phyloP scores from a whole-genome alignment of 2,329 filamentous ascomycete species.

The Monosporascus sp. region DNA sequence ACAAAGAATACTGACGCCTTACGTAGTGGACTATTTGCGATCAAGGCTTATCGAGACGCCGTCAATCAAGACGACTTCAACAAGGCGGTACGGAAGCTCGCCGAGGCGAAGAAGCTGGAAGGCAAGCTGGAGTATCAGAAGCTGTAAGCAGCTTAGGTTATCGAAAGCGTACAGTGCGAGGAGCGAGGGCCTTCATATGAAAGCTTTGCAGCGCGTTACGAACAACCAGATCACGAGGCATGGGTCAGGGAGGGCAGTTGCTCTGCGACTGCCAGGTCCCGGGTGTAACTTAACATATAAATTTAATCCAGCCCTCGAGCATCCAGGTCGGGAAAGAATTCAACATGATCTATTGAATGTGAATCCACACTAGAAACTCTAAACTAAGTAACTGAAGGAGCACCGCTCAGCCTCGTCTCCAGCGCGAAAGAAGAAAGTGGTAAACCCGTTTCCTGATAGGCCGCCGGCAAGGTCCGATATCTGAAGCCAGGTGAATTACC shows the following conservation, averaged over 20 bases:
- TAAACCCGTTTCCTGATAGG: neutral
- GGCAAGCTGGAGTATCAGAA: slow-evolving; percentile 98
- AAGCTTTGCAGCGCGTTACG: neutral
- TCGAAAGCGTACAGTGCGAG: neutral
- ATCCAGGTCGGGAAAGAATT: neutral
- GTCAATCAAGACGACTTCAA: slow-evolving; percentile 99
- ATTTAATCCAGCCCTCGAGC: neutral
- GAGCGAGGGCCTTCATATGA: neutral
- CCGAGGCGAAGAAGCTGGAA: slow-evolving; percentile 96
- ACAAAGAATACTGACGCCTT: slow-evolving; percentile 17
- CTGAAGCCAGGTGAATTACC: neutral
- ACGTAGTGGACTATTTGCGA: slow-evolving; percentile 82
- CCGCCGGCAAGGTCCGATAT: neutral
- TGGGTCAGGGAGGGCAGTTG: neutral
- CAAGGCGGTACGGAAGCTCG: slow-evolving; percentile 96
- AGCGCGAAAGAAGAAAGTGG: neutral
- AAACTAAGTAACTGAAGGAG: neutral
- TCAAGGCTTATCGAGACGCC: slow-evolving; percentile 94
- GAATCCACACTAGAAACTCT: neutral
- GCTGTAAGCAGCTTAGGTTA: slow-evolving; percentile 50
- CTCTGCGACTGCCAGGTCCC: neutral
- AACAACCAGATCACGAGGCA: neutral
- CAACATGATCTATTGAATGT: neutral
- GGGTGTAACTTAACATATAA: neutral
- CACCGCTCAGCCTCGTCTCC: neutral